Conservation (phyloP, 2,329 filamentous ascomycete species). For the Colletotrichum salicis region DNA sequence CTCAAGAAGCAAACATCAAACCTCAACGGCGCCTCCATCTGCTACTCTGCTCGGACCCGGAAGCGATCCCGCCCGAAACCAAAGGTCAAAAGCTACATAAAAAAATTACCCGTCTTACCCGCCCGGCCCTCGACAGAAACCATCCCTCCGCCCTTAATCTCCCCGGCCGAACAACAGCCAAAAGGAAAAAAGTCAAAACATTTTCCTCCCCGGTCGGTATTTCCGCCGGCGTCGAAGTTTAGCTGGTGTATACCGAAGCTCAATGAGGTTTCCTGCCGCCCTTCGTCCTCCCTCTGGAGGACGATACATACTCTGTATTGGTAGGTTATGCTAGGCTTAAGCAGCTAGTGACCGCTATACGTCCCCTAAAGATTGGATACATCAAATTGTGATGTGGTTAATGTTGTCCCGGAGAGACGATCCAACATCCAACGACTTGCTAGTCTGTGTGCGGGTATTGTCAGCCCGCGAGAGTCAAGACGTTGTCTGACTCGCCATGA, state of each 20-base stretch:
- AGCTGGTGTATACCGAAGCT: not conserved
- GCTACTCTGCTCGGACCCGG: not conserved
- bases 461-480: not conserved
- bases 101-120: not conserved
- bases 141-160: not conserved
- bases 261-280: not conserved
- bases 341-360: not conserved
- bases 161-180: not conserved
- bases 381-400: not conserved
- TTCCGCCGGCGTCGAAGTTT: too few relatives aligned
- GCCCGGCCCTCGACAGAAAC: not conserved
- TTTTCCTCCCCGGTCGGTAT: not conserved
- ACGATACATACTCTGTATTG: too few relatives aligned
- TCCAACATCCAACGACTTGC: not conserved
- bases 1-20: not conserved
- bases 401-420: not conserved
- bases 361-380: not conserved
- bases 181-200: not conserved
- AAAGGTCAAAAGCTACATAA: not conserved
- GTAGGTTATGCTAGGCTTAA: not conserved
- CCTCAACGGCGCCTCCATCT: not conserved
- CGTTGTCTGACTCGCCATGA: conserved; percentile 3
- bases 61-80: not conserved
- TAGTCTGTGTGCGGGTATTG: not conserved
- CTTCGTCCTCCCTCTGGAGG: too few relatives aligned